A percentile compares a stretch with the other conserved stretches of the same genome.
phyloP scores from a whole-genome alignment of 2,329 filamentous ascomycete genomes.

The Lecanoromycetidae sp. region DNA sequence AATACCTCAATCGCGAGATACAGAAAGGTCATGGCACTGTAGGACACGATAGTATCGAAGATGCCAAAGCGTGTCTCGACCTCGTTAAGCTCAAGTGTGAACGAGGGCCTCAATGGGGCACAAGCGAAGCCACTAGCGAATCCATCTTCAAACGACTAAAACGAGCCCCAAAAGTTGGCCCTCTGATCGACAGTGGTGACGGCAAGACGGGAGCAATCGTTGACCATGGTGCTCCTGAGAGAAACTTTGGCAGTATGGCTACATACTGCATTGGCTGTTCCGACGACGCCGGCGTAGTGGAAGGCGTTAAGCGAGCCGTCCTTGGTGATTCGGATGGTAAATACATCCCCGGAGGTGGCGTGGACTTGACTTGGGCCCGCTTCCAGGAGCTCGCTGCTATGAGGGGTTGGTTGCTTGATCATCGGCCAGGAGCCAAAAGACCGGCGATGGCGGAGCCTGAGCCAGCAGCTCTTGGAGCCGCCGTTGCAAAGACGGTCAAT shows the following conservation, averaged over 20 bases:
- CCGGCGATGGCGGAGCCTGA: conserved; percentile 14
- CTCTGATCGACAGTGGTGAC: conserved; percentile 25
- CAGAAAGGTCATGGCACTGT: conserved; percentile 60
- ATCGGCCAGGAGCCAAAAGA: conserved; percentile 23
- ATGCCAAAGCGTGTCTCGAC: conserved; percentile 81
- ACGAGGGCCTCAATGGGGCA: conserved; percentile 77
- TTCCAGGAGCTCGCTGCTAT: conserved; percentile 48
- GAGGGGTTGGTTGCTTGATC: conserved; percentile 47
- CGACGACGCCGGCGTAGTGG: conserved; percentile 46
- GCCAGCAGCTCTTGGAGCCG: conserved; percentile 29
- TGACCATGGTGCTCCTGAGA: conserved; percentile 75
- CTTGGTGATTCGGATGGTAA: conserved; percentile 34
- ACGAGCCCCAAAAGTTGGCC: conserved; percentile 37
- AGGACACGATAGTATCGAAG: conserved; percentile 87
- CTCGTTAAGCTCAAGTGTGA: conserved; percentile 94
- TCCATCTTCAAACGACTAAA: conserved; percentile 78
- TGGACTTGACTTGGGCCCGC: conserved; percentile 52
- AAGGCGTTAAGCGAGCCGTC: conserved; percentile 41
- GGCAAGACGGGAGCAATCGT: conserved; percentile 47
- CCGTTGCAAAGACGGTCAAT: conserved; percentile 39
- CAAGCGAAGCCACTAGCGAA: conserved; percentile 64
- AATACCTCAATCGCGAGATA: conserved; percentile 76
- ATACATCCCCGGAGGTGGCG: conserved; percentile 38
- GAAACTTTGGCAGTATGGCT: conserved; percentile 46
- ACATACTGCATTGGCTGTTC: conserved; percentile 44